Evolutionary conservation across 176 grass and related monocot genomes (phyloP), one percentile per base, ranked within the genome.

Genomic region (Hsuehochloa calcarea): DNA sequence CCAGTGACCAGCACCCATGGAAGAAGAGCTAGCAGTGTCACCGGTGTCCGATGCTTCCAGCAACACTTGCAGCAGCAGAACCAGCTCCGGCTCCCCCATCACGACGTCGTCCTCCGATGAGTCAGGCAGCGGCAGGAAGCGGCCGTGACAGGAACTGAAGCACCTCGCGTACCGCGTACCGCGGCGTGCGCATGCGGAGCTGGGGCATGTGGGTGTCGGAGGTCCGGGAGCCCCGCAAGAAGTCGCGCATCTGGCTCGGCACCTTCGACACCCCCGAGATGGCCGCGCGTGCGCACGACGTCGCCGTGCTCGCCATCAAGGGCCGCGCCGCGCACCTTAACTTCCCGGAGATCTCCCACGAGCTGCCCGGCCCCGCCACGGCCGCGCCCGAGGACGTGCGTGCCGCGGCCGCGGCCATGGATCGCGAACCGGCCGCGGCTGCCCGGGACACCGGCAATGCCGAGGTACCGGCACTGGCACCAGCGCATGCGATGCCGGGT

Each of bases 181-280:
- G 86, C 50, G 91, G 91, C 49, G 87, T 97, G 70, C 89, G 91
- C 39, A 92, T 93, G 94, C 79, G 87, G 80, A 89, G 83, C 87
- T 97, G 92, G 92, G 92, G 95, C 23, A 97, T 93, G 84, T 97
- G 95, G 95, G 95, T 94, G 60, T 94, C 92, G 1, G 92, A 97
- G 91, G 94, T 97, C 79, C 86, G 92, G 4, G 95, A 97, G 85
- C 95, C 95, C n/a, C 64, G 84, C 29, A 97, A 97, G 84, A 97
- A 97, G 88, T 97, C 92, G 5, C 80, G 90, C 72, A 97, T 94
- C 86, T 97, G 90, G 90, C 95, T 97, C 14, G 92, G 95, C 46
- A 97, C 95, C 34, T 97, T 91, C 87, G 84, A 87, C 74, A 79
- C 79, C 31, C 84, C 91, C 10, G 94, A 93, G 62, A 88, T 91